These are phyloP conservation scores for Talaromyces nanjingensis DNA, from an alignment of 495 filamentous ascomycete genomes.

Conservation along the genomic window DNA sequence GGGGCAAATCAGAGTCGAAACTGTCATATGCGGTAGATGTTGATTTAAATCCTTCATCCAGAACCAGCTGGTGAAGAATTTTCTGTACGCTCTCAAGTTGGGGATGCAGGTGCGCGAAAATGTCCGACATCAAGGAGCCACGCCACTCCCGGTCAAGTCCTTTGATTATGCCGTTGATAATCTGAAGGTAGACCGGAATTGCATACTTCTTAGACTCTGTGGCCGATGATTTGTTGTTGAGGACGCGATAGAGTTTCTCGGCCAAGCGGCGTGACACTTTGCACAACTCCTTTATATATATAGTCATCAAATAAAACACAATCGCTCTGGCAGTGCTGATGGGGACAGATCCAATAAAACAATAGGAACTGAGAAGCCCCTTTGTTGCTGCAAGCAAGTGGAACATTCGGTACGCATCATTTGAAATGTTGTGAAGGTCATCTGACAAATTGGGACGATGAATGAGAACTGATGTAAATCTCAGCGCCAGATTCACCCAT, in stretches of 20 bases:
- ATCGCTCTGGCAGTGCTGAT: conserved; percentile 4
- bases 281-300: conserved; percentile 3
- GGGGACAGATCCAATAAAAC: conserved; percentile 2
- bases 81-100: not conserved
- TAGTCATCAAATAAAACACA: conserved; percentile 10
- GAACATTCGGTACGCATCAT: conserved; percentile 9
- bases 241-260: not conserved
- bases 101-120: not conserved
- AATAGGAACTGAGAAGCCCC: conserved; percentile 2
- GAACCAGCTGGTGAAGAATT: not conserved
- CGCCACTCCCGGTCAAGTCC: not conserved
- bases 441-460: not conserved
- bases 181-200: not conserved
- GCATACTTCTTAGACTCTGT: not conserved
- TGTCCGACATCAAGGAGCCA: not conserved
- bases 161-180: not conserved
- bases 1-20: not conserved
- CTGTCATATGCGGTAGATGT: not conserved
- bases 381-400: conserved; percentile 9
- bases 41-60: too few relatives aligned
- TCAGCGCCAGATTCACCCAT: not conserved
- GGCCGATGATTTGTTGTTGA: conserved; percentile 7
- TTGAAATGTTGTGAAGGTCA: conserved; percentile 1
- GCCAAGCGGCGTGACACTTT: conserved; percentile 10
- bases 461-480: not conserved